Base-by-base conservation (phyloP, 345 rosid species). In the Aquilaria malaccensis region DNA sequence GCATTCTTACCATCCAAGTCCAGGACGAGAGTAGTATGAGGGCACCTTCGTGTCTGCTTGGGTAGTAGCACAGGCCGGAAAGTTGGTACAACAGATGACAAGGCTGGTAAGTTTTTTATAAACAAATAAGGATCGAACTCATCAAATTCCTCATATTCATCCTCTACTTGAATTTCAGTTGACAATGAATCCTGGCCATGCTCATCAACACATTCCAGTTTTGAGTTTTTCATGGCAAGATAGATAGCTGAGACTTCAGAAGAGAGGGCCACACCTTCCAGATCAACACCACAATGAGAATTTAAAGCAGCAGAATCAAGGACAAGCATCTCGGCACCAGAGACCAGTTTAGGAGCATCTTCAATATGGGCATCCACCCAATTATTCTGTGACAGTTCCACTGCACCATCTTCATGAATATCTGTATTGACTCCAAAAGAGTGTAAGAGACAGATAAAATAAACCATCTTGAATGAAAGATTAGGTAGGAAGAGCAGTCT, bases 31-130 rank as follows among this genome's bases (percentile, higher is more conserved):
- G 98, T 86, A 45, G 86, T 86, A 55, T 91, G 77, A 55, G 96
- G 97, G 64, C 99, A 91, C 79, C 99, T 95, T 69, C 98, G 87
- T 14, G 99, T 91, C 79, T 88, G 96, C 76, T 81, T 91, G 45
- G 96, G 99, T 49, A 91, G 88, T 70, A 91, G 77, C 63, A 85
- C 67, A 4, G 85, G 94, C 59, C 98, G 91, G 69, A 95, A 86
- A 57, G 89, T 82, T 12, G 98, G 95, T 52, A 91, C 91, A 57
- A 95, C 91, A 6, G 96, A 78, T 33, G 99, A 82, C 78, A 91
- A 65, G 54, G 76, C 84, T 0, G 99, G 99, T 67, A 95, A 80
- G 81, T 91, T 95, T 71, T 88, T 91, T 69, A 95, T 95, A 65
- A 95, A 95, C 6, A 86, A 80, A 50, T 81, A 91, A 50, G 99